A percentile compares a stretch with the other conserved stretches of the same genome.
Conservation (phyloP, 2,329 filamentous ascomycete genomes). For the Paracamarosporium sp. region DNA sequence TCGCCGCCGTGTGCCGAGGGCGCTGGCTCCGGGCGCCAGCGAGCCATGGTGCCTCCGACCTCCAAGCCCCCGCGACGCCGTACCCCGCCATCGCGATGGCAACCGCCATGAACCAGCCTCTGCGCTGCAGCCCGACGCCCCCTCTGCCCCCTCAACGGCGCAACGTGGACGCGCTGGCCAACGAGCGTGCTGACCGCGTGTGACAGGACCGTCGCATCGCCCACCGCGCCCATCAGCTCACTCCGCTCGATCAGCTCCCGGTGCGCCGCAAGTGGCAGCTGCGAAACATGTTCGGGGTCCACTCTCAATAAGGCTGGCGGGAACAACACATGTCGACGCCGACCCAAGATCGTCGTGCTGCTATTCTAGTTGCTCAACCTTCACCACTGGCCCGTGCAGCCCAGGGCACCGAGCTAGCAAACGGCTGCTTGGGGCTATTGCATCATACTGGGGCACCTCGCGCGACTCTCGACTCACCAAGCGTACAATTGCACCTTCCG, state of each 20-base stretch:
- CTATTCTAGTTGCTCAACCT: slow-evolving; percentile 11
- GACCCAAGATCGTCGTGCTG: slow-evolving; percentile 18
- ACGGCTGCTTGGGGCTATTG: background rate
- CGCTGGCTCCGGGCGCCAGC: slow-evolving; percentile 7
- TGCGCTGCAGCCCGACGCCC: slow-evolving; percentile 7
- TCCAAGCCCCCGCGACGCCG: slow-evolving; percentile 10
- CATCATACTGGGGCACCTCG: background rate
- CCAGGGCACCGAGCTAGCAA: background rate
- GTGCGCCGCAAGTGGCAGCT: slow-evolving; percentile 14
- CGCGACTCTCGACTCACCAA: background rate
- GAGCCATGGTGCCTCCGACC: background rate
- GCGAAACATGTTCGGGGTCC: slow-evolving; percentile 3
- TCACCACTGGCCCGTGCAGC: background rate
- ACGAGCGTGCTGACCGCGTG: background rate
- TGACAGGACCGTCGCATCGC: background rate
- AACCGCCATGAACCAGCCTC: slow-evolving; percentile 15
- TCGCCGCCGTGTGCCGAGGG: slow-evolving; percentile 11
- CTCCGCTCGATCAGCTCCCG: background rate
- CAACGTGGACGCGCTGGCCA: slow-evolving; percentile 10
- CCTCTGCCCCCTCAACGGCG: background rate
- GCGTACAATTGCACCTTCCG: background rate
- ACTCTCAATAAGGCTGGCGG: slow-evolving; percentile 3
- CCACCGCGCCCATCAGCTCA: background rate
- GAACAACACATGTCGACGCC: slow-evolving; percentile 8
- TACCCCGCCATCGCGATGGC: slow-evolving; percentile 34